phyloP scores from a whole-genome alignment of 2,329 filamentous ascomycete genomes.

The Microthyrium microscopicum region DNA sequence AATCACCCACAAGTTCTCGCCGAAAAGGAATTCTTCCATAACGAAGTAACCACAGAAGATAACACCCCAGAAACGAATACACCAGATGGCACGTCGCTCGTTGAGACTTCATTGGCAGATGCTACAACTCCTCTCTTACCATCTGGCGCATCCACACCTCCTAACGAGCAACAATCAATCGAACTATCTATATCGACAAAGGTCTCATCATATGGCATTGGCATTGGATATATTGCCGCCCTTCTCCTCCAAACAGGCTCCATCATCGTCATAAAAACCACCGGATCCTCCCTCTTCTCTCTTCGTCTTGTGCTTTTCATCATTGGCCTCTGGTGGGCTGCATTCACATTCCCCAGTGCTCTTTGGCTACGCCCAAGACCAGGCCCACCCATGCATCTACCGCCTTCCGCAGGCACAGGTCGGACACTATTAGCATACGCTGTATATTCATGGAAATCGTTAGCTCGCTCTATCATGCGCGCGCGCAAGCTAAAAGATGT shows the following conservation, averaged over 20 bases:
- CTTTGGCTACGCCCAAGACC: constrained; percentile 78
- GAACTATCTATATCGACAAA: constrained; percentile 73
- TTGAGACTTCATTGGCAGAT: constrained; percentile 5
- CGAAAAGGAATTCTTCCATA: constrained; percentile 13
- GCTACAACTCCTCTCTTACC: not conserved
- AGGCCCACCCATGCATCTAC: constrained; percentile 49
- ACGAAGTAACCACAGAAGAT: constrained; percentile 13
- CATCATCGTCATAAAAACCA: constrained; percentile 54
- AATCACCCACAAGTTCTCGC: constrained; percentile 49
- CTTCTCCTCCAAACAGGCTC: constrained; percentile 69
- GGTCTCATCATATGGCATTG: constrained; percentile 84
- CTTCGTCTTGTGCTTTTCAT: constrained; percentile 74
- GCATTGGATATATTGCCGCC: constrained; percentile 80
- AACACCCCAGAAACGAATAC: constrained; percentile 3
- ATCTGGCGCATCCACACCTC: not conserved
- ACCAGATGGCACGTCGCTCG: not conserved
- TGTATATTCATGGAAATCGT: constrained; percentile 66
- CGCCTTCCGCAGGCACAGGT: constrained; percentile 2
- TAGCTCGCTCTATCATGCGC: constrained; percentile 63
- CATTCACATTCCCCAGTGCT: constrained; percentile 77
- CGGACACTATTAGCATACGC: constrained; percentile 50
- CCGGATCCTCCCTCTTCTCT: constrained; percentile 59
- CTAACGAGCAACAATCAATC: constrained; percentile 27
- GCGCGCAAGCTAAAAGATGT: constrained; percentile 60
- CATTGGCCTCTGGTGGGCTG: constrained; percentile 81